These are phyloP conservation scores for Candida jianshihensis DNA, from an alignment of 805 yeast species.

Conservation along the genomic window DNA sequence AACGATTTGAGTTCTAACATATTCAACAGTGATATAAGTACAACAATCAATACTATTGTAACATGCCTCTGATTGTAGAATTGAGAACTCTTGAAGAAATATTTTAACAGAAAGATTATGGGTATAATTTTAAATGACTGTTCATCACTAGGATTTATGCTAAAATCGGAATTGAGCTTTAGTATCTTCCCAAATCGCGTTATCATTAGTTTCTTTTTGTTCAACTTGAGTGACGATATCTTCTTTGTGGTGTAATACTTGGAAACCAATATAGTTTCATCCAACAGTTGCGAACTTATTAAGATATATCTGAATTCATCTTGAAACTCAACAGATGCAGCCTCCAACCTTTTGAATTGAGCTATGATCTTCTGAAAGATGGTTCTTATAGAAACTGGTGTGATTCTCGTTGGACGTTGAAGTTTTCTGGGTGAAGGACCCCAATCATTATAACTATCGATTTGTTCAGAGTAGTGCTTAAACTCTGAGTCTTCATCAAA, in stretches of 20 bases:
- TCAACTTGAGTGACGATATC: conserved; percentile 5
- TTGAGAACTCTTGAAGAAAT: conserved; percentile 3
- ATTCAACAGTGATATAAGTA: not conserved
- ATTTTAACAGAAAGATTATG: not conserved
- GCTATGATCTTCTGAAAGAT: no score
- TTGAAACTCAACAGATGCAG: conserved; percentile 23
- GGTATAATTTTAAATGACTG: conserved; percentile 1
- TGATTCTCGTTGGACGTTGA: not conserved
- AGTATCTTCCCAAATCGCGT: conserved; percentile 3
- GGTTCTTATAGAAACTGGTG: not conserved
- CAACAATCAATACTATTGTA: not conserved
- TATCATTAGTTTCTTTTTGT: not conserved
- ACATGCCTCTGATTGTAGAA: not conserved
- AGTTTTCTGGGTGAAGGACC: conserved; percentile 11
- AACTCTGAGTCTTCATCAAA: conserved; percentile 7
- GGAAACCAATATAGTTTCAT: conserved; percentile 28
- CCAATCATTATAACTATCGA: conserved; percentile 9
- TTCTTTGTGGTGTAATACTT: conserved; percentile 16
- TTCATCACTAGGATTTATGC: not conserved
- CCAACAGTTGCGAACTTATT: conserved; percentile 41
- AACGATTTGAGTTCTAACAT: not conserved
- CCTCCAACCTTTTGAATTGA: conserved; percentile 9
- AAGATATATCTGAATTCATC: conserved; percentile 47
- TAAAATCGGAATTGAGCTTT: not conserved
- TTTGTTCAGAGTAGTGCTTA: conserved; percentile 1